phyloP scores from a whole-genome alignment of 305 asterid genomes.

The Plantago rigida region DNA sequence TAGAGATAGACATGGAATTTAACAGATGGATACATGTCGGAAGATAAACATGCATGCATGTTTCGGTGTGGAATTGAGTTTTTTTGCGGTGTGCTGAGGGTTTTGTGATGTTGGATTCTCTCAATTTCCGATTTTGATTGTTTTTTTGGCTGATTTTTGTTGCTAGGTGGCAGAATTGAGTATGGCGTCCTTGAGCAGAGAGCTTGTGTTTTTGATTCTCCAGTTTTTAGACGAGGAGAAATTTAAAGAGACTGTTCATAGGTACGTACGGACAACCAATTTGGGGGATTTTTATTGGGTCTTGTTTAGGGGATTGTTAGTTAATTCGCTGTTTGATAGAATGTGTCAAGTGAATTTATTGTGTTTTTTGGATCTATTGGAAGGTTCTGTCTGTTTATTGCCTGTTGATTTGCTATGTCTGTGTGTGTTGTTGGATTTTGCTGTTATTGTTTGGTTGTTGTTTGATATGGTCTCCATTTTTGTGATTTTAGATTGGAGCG shows the following conservation, averaged over 20 bases:
- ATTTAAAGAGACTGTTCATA: slow-evolving; percentile 85
- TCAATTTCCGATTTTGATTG: not conserved
- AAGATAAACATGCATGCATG: slow-evolving; percentile 10
- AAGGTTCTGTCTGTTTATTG: not conserved
- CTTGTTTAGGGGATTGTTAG: slow-evolving; percentile 1
- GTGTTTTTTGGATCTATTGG: too few species aligned
- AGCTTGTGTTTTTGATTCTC: slow-evolving; percentile 78
- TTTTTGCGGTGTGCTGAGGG: not conserved
- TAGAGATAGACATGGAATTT: not conserved
- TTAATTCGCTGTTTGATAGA: not conserved
- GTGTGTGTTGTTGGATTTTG: not conserved
- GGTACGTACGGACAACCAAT: slow-evolving; percentile 49
- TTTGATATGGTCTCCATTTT: not conserved
- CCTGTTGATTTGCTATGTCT: not conserved
- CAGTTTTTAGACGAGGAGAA: slow-evolving; percentile 97
- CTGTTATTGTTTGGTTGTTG: not conserved
- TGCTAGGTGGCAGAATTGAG: slow-evolving; percentile 4
- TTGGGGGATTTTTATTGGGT: slow-evolving; percentile 1
- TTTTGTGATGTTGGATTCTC: too few species aligned
- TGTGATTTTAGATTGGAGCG: slow-evolving; percentile 60
- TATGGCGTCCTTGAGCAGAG: slow-evolving; percentile 95
- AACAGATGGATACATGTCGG: not conserved
- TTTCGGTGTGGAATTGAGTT: not conserved
- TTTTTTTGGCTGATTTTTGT: not conserved
- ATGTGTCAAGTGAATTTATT: not conserved